Percentiles rank a stretch among this genome's conserved stretches.
phyloP scores from a whole-genome alignment of 257 asterid genomes.

The Solanum megistacrolobum region DNA sequence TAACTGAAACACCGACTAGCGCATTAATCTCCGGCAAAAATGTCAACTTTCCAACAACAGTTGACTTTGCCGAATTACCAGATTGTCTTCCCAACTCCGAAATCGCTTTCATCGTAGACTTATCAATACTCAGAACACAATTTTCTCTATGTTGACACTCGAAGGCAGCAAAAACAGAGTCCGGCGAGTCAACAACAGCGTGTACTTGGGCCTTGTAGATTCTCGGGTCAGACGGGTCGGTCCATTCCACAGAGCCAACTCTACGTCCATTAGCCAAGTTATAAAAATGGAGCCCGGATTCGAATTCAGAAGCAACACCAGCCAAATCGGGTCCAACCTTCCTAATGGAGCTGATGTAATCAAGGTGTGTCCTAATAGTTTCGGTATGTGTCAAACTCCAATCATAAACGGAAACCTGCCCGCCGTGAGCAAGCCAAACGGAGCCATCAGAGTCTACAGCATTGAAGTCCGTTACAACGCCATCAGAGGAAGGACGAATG shows the following conservation, averaged over 20 bases:
- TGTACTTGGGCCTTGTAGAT: slow-evolving; percentile 72
- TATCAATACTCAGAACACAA: slow-evolving; percentile 62
- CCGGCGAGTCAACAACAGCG: slow-evolving; percentile 52
- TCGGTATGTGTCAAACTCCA: slow-evolving; percentile 65
- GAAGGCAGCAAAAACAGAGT: slow-evolving; percentile 55
- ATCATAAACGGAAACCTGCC: slow-evolving; percentile 81
- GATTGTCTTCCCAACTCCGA: slow-evolving; percentile 64
- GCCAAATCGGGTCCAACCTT: slow-evolving; percentile 42
- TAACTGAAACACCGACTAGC: slow-evolving; percentile 55
- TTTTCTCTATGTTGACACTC: slow-evolving; percentile 79
- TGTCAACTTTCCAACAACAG: slow-evolving; percentile 58
- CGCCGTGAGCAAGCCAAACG: slow-evolving; percentile 82
- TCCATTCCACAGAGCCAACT: slow-evolving; percentile 67
- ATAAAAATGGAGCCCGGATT: slow-evolving; percentile 66
- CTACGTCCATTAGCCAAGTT: slow-evolving; percentile 60
- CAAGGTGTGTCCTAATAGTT: slow-evolving; percentile 74
- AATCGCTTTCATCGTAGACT: slow-evolving; percentile 35
- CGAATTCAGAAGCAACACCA: slow-evolving; percentile 52
- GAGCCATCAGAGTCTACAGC: slow-evolving; percentile 75
- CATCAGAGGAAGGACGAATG: slow-evolving; percentile 54
- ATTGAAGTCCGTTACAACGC: slow-evolving; percentile 61
- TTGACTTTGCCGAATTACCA: slow-evolving; percentile 60
- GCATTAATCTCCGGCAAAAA: slow-evolving; percentile 32
- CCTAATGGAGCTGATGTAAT: slow-evolving; percentile 37
- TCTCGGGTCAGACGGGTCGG: slow-evolving; percentile 74